These are phyloP conservation scores for Alternaria sp. DNA, from an alignment of 2,329 filamentous ascomycete genomes.

Conservation along the genomic window DNA sequence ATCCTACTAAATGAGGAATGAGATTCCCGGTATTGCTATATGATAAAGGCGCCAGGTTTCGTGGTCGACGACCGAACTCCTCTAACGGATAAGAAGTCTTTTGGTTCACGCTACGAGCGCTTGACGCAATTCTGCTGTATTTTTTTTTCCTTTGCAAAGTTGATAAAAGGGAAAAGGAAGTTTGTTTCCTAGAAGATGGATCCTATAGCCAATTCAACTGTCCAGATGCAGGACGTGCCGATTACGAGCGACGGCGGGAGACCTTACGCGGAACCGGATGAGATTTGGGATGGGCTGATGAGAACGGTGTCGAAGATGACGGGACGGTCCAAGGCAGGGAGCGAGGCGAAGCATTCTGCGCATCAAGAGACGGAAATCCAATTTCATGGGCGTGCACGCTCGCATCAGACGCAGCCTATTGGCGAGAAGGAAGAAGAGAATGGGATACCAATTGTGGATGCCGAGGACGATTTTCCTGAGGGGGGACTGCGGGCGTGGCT, in stretches of 20 bases:
- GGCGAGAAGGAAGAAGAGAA: conserved; percentile 20
- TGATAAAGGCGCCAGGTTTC: background rate
- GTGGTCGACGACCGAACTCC: background rate
- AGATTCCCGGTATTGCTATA: background rate
- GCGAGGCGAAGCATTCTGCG: conserved; percentile 25
- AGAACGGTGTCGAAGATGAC: conserved; percentile 35
- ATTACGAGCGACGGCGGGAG: conserved; percentile 14
- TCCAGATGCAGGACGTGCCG: conserved; percentile 36
- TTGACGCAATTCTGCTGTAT: conserved; percentile 1
- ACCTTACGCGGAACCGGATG: conserved; percentile 25
- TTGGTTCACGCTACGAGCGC: conserved; percentile 3
- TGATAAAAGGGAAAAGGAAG: background rate
- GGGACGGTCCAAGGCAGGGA: conserved; percentile 27
- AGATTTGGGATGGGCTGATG: conserved; percentile 30
- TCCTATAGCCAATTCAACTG: conserved; percentile 37
- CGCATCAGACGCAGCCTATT: conserved; percentile 15
- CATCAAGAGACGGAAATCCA: conserved; percentile 20
- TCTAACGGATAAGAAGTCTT: background rate
- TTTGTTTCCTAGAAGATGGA: conserved; percentile 33
- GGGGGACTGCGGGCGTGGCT: conserved; percentile 53
- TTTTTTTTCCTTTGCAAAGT: background rate
- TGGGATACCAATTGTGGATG: conserved; percentile 28
- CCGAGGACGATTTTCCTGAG: conserved; percentile 49
- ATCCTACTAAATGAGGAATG: conserved; percentile 4
- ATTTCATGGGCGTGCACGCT: conserved; percentile 17